phyloP scores from a whole-genome alignment of 192 early-diverging fungal genomes.

The Thoreauomyces humboldtii region DNA sequence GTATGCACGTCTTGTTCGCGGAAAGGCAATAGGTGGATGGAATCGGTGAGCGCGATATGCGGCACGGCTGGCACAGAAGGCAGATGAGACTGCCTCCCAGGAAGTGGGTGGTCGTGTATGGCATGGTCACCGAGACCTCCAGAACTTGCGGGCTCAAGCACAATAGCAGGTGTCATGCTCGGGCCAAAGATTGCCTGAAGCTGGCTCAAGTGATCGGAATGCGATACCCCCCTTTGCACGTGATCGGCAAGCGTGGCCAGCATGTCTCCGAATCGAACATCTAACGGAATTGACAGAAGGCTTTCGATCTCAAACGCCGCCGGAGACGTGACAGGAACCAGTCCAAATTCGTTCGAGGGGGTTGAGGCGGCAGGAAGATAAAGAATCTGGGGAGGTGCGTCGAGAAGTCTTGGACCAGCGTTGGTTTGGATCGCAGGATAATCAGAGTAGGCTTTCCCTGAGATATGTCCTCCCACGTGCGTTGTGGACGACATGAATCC shows the following conservation, averaged over 20 bases:
- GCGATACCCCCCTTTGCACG: no score
- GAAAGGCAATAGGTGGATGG: constrained; percentile 16
- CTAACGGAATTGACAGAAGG: constrained; percentile 24
- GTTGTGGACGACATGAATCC: constrained; percentile 36
- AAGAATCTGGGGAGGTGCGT: constrained; percentile 16
- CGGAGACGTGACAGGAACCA: background rate
- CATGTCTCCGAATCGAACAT: constrained; percentile 10
- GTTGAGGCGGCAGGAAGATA: constrained; percentile 32
- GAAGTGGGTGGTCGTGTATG: no score
- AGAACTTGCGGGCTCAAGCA: no score
- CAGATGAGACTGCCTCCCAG: no score
- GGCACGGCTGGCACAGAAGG: constrained; percentile 5
- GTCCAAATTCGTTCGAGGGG: constrained; percentile 4
- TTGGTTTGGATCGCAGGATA: background rate
- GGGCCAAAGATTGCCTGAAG: no score
- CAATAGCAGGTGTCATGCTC: no score
- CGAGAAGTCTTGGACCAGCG: constrained; percentile 7
- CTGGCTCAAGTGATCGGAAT: no score
- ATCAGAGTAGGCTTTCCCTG: constrained; percentile 24
- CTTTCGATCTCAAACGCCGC: background rate
- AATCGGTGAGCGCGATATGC: constrained; percentile 4
- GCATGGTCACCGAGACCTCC: constrained; percentile 8
- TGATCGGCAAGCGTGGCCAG: constrained; percentile 17
- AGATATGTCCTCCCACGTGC: constrained; percentile 25
- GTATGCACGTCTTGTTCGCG: no score